Percentiles rank a stretch among this genome's conserved stretches.
Evolutionary conservation across 495 filamentous ascomycete species (phyloP).

Genomic region (Neurospora sp.): DNA sequence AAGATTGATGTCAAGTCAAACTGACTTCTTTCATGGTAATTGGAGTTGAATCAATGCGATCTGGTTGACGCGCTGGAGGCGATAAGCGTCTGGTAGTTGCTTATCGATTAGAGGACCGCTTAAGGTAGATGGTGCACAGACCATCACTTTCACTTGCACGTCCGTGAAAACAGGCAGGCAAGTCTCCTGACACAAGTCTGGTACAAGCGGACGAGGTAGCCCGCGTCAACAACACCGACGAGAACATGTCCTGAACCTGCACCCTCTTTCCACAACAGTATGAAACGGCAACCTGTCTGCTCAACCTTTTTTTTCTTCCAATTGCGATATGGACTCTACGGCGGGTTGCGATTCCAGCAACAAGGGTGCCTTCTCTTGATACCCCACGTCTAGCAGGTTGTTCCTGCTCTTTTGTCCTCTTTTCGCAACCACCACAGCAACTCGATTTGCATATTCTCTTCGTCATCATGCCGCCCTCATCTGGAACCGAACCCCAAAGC

Average conservation of each 20-base stretch:
- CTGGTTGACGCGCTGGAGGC: background rate
- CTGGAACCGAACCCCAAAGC: background rate
- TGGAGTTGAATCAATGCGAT: background rate
- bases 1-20: background rate
- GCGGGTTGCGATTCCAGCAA: background rate
- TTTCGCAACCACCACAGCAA: background rate
- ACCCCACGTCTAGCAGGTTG: background rate
- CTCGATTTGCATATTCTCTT: background rate
- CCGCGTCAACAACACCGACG: background rate
- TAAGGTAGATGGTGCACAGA: background rate
- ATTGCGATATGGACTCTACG: background rate
- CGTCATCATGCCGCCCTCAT: background rate
- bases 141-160: background rate
- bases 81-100: background rate
- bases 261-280: background rate
- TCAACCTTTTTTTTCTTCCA: background rate
- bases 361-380: background rate
- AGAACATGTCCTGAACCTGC: background rate
- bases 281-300: background rate
- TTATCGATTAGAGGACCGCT: background rate
- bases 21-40: background rate
- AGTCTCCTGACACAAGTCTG: background rate
- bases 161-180: background rate
- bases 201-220: background rate
- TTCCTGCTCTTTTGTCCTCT: background rate